Evolutionary conservation across 768 basidiomycete genomes (phyloP).

Genomic region (Tricholoma matsutake): DNA sequence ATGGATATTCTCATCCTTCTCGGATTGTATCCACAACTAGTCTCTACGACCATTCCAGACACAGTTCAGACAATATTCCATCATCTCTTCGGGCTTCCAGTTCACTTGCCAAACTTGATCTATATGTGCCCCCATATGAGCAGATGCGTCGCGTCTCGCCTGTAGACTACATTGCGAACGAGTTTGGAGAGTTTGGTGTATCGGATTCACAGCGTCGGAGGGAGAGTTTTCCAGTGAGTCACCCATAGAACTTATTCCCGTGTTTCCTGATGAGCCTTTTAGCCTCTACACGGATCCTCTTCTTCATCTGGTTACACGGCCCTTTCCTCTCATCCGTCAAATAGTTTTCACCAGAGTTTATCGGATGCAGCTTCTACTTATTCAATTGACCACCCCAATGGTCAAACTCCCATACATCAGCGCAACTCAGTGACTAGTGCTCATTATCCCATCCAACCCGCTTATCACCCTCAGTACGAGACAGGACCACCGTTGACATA

Average conservation of each 20-base stretch:
- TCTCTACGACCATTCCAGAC: slow-evolving; percentile 35
- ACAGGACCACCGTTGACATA: slow-evolving; percentile 28
- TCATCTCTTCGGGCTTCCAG: slow-evolving; percentile 60
- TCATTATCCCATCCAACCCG: slow-evolving; percentile 29
- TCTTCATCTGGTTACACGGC: slow-evolving; percentile 29
- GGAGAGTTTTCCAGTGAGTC: slow-evolving; percentile 59
- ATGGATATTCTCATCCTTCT: slow-evolving; percentile 26
- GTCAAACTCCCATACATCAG: slow-evolving; percentile 30
- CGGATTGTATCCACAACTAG: slow-evolving; percentile 32
- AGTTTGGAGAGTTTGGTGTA: slow-evolving; percentile 65
- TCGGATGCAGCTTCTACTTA: slow-evolving; percentile 31
- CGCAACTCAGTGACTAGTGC: slow-evolving; percentile 23
- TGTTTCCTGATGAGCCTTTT: not conserved
- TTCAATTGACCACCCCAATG: slow-evolving; percentile 40
- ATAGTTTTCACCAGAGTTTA: slow-evolving; percentile 39
- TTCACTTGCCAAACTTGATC: slow-evolving; percentile 57
- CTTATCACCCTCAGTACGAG: slow-evolving; percentile 41
- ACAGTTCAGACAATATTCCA: slow-evolving; percentile 51
- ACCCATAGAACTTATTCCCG: not conserved
- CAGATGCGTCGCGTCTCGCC: slow-evolving; percentile 40
- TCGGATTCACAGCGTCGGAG: slow-evolving; percentile 43
- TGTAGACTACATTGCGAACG: slow-evolving; percentile 55
- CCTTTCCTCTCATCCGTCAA: slow-evolving; percentile 30
- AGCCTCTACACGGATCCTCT: slow-evolving; percentile 40
- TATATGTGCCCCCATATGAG: slow-evolving; percentile 78